Evolutionary conservation across 352 stramenopile genomes (phyloP), one percentile per base, ranked within the genome.

Genomic region (Albugo candida): DNA sequence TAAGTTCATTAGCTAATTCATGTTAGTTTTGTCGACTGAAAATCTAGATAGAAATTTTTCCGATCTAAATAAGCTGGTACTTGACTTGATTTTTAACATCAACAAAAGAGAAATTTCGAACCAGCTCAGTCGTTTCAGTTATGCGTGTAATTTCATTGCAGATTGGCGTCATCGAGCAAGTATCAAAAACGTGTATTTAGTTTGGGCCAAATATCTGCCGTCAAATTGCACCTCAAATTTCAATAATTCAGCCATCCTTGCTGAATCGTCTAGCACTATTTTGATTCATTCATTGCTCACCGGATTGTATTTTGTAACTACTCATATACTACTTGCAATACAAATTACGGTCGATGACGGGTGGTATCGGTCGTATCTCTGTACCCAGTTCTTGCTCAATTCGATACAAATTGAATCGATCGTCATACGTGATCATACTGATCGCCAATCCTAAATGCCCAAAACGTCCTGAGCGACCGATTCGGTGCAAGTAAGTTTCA

Each of bases 341-440:
- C 34, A 99, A 58, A 66, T 96, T 97, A 43, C 94, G 85, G 65
- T 99, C 95, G 65, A 99, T 98, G 27, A 94, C 75, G 14, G 91
- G 79, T 44, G 96, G 96, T 56, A 99, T 99, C 11, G 96, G 93
- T 47, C 95, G 78, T 60, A 99, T 99, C 70, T 99, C 94, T 18
- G 95, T 99, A 48, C 93, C 95, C 6, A 99, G 80, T 63, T 99
- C 96, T 57, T 98, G 88, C 64, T 99, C 95, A 47, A 99, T 97
- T 27, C 84, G 80, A 67, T 96, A 98, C 47, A 99, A 61, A 52
- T 93, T 94, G 70, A 97, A 92, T 42, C 92, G 77, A 65, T 99
- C 96, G 49, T 99, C 95, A 59, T 97, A 97, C 41, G 95, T 99
- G 64, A 99, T 99, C 58, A 99, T 92, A 60, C 99, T 99, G 61